Base-by-base conservation (phyloP, 139 green algal species). In the Coelastrella sp. region DNA sequence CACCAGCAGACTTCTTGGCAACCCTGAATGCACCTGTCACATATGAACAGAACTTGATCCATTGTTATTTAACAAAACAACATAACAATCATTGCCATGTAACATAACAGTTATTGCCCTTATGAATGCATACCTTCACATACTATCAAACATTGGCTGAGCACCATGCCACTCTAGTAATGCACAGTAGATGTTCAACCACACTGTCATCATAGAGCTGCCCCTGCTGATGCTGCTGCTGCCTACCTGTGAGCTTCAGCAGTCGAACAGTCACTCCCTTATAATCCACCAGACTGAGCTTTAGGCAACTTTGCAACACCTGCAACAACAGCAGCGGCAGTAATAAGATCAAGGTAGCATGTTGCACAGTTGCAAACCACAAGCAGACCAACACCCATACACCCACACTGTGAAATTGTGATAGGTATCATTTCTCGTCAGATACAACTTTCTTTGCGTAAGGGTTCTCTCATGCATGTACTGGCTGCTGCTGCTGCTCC, bases 201-300 rank as follows among this genome's bases (percentile, higher is more conserved):
- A 6, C n/a, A 6, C n/a, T 35, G 21, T 43, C 43, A 4, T 30
- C n/a, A 43, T 35, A 1, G n/a, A 38, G 15, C 4, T 48, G 64
- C 37, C 64, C 53, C 1, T 51, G 23, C 35, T 35, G 35, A n/a
- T n/a, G n/a, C n/a, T 34, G 59, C 40, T 41, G 19, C 19, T 0
- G 4, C 30, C 27, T 5, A 50, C 73, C 73, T 68, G 73, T 81
- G 45, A 81, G 50, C 30, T 81, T 81, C 30, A 81, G 73, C 27
- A 81, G 50, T 21, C 67, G 67, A 35, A 81, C 73, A 35, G 17
- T 45, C 1, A 81, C 73, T 27, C 32, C 50, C 32, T 81, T 81
- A 50, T 81, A 81, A 53, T 81, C 73, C 0, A 81, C 73, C 5
- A 68, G 32, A 3, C 15, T 67, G 3, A 81, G 45, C 48, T 81